Base-by-base conservation (phyloP, 2,329 filamentous ascomycete species). In the Alternaria burnsii region DNA sequence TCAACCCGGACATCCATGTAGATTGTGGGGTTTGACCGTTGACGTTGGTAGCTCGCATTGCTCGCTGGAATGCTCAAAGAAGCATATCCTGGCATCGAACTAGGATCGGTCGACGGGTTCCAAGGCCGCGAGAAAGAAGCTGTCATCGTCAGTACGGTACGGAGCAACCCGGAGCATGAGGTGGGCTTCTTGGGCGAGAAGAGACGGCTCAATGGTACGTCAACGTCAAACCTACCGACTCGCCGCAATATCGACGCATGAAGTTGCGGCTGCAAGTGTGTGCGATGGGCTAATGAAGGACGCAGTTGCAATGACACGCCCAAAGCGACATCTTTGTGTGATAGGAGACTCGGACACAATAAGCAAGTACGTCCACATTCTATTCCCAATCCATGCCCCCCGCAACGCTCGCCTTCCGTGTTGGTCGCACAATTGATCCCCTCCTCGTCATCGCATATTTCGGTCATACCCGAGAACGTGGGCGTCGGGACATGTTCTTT, bases 101-200 rank as follows among this genome's bases (percentile, higher is more conserved):
- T 99, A n/a, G 95, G 95, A 34, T 97, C 93, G 71, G 92, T 99
- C 2, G 95, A 99, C 78, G 95, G 94, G 2, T 99, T 99, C 76
- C 95, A 99, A 78, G 95, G 95, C 34, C 88, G 95, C 18, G 95
- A 99, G 79, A 99, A 99, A 79, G 95, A 99, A 78, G 95, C 92
- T 3, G 90, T 99, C 16, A 86, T 99, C 40, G 89, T 99, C 52
- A 97, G 91, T 78, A 85, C 98, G n/a, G 95, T 99, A 58, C 86
- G 95, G 67, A 97, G 94, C 79, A 99, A 99, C 76, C 68, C 88
- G 6, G 87, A 93, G 50, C 88, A 89, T 52, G 93, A 98, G 76
- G 94, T 98, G 14, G 95, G 95, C 10, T 99, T 99, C 74, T 81
- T 99, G 38, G 92, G 88, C 14, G 95, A 99, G 81, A 97, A 94